phyloP scores from a whole-genome alignment of 78 protist genomes.

The Chrysochromulina parva region DNA sequence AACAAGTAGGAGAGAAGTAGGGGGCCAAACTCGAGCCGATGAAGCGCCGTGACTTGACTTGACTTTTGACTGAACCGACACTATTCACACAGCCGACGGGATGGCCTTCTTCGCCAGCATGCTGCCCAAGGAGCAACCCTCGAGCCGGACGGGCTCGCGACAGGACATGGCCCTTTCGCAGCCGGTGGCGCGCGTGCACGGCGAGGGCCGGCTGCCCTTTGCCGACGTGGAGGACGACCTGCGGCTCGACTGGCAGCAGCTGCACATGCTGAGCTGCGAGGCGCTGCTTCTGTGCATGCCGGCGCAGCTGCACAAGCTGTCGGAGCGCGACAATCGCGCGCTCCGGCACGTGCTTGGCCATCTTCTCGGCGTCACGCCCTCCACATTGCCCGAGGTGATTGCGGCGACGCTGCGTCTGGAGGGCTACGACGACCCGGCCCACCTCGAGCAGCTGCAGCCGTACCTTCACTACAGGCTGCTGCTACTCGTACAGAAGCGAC shows the following conservation, averaged over 20 bases:
- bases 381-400: not conserved
- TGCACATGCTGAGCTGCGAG: not conserved
- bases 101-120: no score
- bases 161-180: no score
- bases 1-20: no score
- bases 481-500: not conserved
- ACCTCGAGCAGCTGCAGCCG: constrained; percentile 2
- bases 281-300: not conserved
- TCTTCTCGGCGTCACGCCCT: not conserved
- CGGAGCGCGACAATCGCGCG: not conserved
- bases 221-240: not conserved
- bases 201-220: no score
- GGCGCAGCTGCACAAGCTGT: not conserved
- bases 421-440: not conserved
- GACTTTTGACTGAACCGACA: no score
- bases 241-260: not conserved
- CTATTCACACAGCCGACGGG: no score
- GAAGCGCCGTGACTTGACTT: no score
- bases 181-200: no score
- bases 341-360: not conserved
- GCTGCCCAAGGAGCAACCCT: no score
- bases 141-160: no score
- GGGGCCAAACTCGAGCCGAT: no score
- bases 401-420: not conserved
- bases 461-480: constrained; percentile 12